phyloP scores from a whole-genome alignment of 1,284 basidiomycete genomes.

The Tilletiopsis washingtonensis region DNA sequence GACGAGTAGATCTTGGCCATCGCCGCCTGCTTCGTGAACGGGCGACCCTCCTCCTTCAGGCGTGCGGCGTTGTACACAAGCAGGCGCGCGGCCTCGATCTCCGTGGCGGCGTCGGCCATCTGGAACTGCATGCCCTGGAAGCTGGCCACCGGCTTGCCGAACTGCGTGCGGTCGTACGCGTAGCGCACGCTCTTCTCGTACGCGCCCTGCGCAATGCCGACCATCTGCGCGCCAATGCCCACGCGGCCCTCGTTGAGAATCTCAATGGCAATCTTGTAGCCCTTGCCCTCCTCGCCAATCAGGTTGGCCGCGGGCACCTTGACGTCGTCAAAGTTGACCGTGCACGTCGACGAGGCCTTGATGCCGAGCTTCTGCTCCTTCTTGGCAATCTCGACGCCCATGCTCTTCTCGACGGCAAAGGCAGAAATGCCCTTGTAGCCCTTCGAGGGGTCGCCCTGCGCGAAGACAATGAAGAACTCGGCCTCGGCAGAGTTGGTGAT shows the following conservation, averaged over 20 bases:
- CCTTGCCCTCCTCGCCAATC: slow-evolving; percentile 84
- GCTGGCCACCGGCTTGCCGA: slow-evolving; percentile 75
- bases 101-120: slow-evolving; percentile 72
- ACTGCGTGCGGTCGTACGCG: slow-evolving; percentile 86
- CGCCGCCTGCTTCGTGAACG: slow-evolving; percentile 86
- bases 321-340: slow-evolving; percentile 91
- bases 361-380: slow-evolving; percentile 99
- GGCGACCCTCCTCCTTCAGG: slow-evolving; percentile 83
- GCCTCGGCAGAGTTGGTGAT: slow-evolving; percentile 98
- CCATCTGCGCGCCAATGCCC: slow-evolving; percentile 75
- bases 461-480: slow-evolving; percentile 77
- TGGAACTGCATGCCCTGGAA: slow-evolving; percentile 94
- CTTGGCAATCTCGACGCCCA: slow-evolving; percentile 95
- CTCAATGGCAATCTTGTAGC: slow-evolving; percentile 93
- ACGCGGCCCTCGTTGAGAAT: slow-evolving; percentile 96
- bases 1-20: slow-evolving; percentile 84
- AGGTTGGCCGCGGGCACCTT: slow-evolving; percentile 86
- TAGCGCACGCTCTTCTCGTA: slow-evolving; percentile 89
- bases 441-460: slow-evolving; percentile 86
- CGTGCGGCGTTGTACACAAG: slow-evolving; percentile 95
- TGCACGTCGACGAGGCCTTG: slow-evolving; percentile 90
- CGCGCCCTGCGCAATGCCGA: slow-evolving; percentile 92
- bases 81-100: slow-evolving; percentile 85
- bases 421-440: slow-evolving; percentile 99
- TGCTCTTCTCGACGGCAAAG: slow-evolving; percentile 89